Evolutionary conservation across 495 filamentous ascomycete species (phyloP).

Genomic region (Daldinia caldariorum): DNA sequence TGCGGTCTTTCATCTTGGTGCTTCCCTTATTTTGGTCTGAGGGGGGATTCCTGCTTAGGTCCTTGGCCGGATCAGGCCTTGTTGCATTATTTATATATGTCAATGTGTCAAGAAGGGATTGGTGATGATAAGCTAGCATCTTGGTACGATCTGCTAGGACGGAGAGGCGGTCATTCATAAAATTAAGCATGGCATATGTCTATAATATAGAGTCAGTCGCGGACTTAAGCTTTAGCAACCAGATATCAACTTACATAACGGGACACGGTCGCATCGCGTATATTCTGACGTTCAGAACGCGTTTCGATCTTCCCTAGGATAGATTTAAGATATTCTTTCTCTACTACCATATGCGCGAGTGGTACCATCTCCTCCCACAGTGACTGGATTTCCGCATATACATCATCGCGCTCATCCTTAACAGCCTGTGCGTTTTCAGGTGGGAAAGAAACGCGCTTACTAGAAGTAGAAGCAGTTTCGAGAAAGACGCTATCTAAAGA

Average conservation of each 20-base stretch:
- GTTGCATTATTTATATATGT: slow-evolving; percentile 15
- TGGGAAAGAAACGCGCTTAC: slow-evolving; percentile 5
- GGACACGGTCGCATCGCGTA: slow-evolving; percentile 27
- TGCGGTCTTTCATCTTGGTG: slow-evolving; percentile 2
- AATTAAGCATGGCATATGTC: slow-evolving; percentile 40
- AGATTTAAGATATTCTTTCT: slow-evolving; percentile 43
- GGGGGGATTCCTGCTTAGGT: background rate
- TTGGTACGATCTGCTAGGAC: slow-evolving; percentile 33
- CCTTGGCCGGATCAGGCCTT: background rate
- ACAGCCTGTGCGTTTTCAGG: slow-evolving; percentile 14
- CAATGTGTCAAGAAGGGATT: slow-evolving; percentile 28
- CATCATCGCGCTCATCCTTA: slow-evolving; percentile 31
- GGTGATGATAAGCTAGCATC: slow-evolving; percentile 40
- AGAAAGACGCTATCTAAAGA: slow-evolving; percentile 43
- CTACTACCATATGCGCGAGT: slow-evolving; percentile 46
- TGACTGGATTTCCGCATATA: slow-evolving; percentile 41
- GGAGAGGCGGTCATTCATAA: slow-evolving; percentile 44
- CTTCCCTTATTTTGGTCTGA: background rate
- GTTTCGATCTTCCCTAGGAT: slow-evolving; percentile 27
- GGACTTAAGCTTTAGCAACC: background rate
- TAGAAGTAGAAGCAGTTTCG: slow-evolving; percentile 27
- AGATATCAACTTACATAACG: slow-evolving; percentile 35
- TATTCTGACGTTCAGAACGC: slow-evolving; percentile 25
- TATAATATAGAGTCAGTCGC: slow-evolving; percentile 20
- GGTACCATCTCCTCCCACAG: slow-evolving; percentile 44